Evolutionary conservation across 345 rosid genomes (phyloP), one percentile per base, ranked within the genome.

Genomic region (Noccaea caerulescens): DNA sequence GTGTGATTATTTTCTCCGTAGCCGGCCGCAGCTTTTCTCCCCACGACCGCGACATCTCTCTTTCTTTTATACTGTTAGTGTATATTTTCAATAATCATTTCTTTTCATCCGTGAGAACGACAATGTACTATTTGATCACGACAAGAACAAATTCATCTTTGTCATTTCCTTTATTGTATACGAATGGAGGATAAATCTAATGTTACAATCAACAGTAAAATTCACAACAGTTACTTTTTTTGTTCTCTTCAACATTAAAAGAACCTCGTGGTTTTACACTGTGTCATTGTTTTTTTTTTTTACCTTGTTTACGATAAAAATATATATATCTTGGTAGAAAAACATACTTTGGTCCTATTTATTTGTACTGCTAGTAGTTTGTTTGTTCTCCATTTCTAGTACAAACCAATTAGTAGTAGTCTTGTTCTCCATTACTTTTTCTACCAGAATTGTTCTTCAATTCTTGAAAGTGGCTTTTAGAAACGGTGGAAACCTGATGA

Each of bases 31-130:
- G 54, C 75, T 62, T 63, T 72, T 45, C 56, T 55, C 57, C 49
- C 59, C 72, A 65, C 59, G 77, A 73, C 71, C 60, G 39, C 76
- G 77, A 73, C 76, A 56, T 41, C 41, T 64, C 71, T 72, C 27
- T 64, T 14, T 51, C 38, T 4, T n/a, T 43, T 38, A 8, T n/a
- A 18, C 20, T 18, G 20, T 18, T n/a, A n/a, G n/a, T n/a, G n/a
- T n/a, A 39, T 18, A 3, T 18, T 33, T 62, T 16, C 44, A 4
- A 34, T 20, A 51, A 23, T 30, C 7, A 5, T 23, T 34, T 33
- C 7, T 7, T 16, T 63, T 44, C 39, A 63, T 36, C 6, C 32
- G 5, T 27, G 66, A 72, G 45, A 64, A 57, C 50, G 56, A 72
- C 57, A 41, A 13, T 23, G 20, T 34, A 55, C 57, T 42, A 59